phyloP scores from a whole-genome alignment of 116 monocot species.

The Dioscorea cayenensis region DNA sequence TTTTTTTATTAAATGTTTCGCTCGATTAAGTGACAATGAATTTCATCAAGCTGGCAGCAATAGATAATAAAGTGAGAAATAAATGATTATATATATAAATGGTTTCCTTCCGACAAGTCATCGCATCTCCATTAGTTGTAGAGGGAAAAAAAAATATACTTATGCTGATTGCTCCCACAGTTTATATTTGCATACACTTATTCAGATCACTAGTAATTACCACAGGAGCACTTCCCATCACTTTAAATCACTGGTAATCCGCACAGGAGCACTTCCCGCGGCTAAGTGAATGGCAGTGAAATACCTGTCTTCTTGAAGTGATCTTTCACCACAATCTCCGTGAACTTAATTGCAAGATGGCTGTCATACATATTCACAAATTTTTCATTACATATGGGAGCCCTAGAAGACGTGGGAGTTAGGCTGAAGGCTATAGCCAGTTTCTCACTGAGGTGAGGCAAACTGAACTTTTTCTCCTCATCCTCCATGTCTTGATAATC shows the following conservation, averaged over 20 bases:
- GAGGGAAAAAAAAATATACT: too few relatives aligned
- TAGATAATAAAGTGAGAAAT: not conserved
- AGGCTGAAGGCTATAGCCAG: conserved; percentile 58
- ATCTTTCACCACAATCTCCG: conserved; percentile 69
- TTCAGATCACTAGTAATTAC: conserved; percentile 56
- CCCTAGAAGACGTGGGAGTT: conserved; percentile 23
- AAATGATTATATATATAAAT: not conserved
- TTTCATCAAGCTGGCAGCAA: too few relatives aligned
- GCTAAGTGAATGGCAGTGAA: too few relatives aligned
- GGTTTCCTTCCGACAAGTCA: too few relatives aligned
- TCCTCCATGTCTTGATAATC: conserved; percentile 77
- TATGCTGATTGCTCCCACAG: too few relatives aligned
- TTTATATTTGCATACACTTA: not conserved
- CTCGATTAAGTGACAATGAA: too few relatives aligned
- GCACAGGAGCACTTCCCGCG: too few relatives aligned
- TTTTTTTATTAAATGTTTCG: too few relatives aligned
- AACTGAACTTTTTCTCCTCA: conserved; percentile 62
- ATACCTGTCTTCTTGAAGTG: conserved; percentile 23
- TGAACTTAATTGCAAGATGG: conserved; percentile 51
- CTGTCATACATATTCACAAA: conserved; percentile 65
- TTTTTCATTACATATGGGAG: conserved; percentile 66
- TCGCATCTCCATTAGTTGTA: too few relatives aligned
- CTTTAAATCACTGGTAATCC: too few relatives aligned
- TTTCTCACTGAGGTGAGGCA: conserved; percentile 71
- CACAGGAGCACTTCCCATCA: conserved; percentile 56